A percentile compares a stretch with the other conserved stretches of the same genome.
Conservation (phyloP, 345 rosid genomes). For the Moricandia arvensis region DNA sequence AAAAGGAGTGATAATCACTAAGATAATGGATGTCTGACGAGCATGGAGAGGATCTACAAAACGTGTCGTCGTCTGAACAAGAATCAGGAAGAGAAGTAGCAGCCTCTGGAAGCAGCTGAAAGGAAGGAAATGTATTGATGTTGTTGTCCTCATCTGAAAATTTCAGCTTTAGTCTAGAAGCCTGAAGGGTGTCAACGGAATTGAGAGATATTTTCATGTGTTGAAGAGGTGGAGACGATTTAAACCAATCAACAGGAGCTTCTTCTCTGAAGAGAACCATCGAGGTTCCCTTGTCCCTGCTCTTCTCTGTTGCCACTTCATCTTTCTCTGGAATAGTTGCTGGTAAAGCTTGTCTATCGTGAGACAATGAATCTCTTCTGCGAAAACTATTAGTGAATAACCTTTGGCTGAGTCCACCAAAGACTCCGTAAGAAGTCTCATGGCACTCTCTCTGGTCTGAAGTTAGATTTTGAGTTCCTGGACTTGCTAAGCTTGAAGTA, state of each 20-base stretch:
- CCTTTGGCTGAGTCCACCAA: conserved; percentile 70
- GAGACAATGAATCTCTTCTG: conserved; percentile 47
- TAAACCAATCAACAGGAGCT: conserved; percentile 45
- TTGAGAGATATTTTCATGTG: conserved; percentile 90
- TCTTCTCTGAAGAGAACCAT: conserved; percentile 42
- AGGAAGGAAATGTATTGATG: conserved; percentile 66
- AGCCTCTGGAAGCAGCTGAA: conserved; percentile 85
- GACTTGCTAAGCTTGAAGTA: conserved; percentile 41
- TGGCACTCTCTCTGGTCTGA: conserved; percentile 20
- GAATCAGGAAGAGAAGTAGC: conserved; percentile 43
- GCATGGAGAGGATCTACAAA: conserved; percentile 76
- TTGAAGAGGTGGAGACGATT: conserved; percentile 87
- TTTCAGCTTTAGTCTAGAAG: conserved; percentile 66
- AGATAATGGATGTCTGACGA: conserved; percentile 63
- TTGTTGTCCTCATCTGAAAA: conserved; percentile 55
- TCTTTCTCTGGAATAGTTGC: conserved; percentile 36
- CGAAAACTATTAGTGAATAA: conserved; percentile 59
- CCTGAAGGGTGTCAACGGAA: conserved; percentile 57
- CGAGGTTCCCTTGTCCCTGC: conserved; percentile 18
- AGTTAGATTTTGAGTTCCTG: conserved; percentile 4
- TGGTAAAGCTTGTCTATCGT: conserved; percentile 44
- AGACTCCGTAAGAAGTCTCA: conserved; percentile 44
- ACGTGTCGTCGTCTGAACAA: conserved; percentile 80
- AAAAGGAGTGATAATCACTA: conserved; percentile 55
- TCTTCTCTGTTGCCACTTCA: conserved; percentile 35